Percentiles rank a stretch among this genome's conserved stretches.
phyloP scores from a whole-genome alignment of 768 basidiomycete genomes.

The Dioszegia aurantiaca region DNA sequence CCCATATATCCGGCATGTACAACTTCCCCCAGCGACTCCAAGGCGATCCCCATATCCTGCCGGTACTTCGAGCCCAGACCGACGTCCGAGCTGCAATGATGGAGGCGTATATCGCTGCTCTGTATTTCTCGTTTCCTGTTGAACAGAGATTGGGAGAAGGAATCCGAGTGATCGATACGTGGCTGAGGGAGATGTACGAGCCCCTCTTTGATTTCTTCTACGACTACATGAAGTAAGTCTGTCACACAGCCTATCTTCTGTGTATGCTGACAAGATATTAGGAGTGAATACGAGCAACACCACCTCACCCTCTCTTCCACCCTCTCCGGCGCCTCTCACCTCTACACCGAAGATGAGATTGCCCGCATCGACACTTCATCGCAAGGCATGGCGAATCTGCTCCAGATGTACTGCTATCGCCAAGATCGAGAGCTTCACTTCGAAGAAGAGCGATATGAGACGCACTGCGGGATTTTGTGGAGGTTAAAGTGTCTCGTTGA shows the following conservation, averaged over 20 bases:
- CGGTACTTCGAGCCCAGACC: conserved; percentile 25
- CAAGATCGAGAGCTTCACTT: conserved; percentile 30
- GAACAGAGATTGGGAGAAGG: conserved; percentile 21
- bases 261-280: conserved; percentile 8
- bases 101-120: conserved; percentile 47
- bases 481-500: conserved; percentile 32
- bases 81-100: conserved; percentile 45
- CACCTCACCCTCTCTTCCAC: conserved; percentile 24
- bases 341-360: conserved; percentile 32
- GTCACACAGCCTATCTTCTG: too few species aligned
- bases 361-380: conserved; percentile 23
- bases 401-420: conserved; percentile 21
- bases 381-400: conserved; percentile 32
- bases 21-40: conserved; percentile 38
- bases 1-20: conserved; percentile 45
- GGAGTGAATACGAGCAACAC: conserved; percentile 38
- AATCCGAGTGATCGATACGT: conserved; percentile 31
- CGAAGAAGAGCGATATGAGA: conserved; percentile 34
- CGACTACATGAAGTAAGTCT: conserved; percentile 32
- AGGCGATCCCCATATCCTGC: conserved; percentile 30
- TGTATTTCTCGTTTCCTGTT: conserved; percentile 41
- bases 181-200: conserved; percentile 48
- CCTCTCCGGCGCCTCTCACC: conserved; percentile 20
- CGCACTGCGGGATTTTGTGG: conserved; percentile 39
- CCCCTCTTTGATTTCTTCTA: conserved; percentile 46